Base-by-base conservation (phyloP, 2,329 filamentous ascomycete species). In the Fusarium sororula region DNA sequence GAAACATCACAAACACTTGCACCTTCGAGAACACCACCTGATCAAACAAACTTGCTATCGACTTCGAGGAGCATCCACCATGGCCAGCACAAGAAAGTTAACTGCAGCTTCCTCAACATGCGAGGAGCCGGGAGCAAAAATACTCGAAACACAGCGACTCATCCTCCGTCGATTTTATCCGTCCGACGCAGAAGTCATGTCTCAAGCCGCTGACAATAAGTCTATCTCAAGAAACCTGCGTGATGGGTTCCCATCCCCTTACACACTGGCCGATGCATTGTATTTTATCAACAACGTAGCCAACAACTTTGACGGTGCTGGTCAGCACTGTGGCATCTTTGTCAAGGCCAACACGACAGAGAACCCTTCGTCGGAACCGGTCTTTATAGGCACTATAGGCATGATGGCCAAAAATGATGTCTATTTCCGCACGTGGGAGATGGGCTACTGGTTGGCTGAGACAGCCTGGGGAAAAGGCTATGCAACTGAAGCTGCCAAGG, bases 381-480 rank as follows among this genome's bases (percentile, higher is more conserved):
- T 79, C 14, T 80, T 82, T 57, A 77, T 83, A 14, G 87, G 87
- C 54, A 78, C 77, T 63, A 79, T 88, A 18, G 84, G 86, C 42
- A 74, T 87, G 47, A 79, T 79, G 47, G 70, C 79, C 7, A 64
- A 77, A 17, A 70, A 72, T 20, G 83, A 86, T 60, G 79, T 85
- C 73, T 80, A 86, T 66, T 82, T 81, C 71, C 80, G 82, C 54
- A 85, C 82, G 8, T 82, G 83, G 76, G 85, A 88, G 79, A 12
- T 89, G 2, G 87, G 87, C 9, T 89, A 89, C 79, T 88, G 84
- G 82, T 44, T 87, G 30, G 83, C 80, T 2, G 80, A 79, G 42
- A 72, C 78, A 17, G 78, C 81, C 54, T 87, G 87, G 87, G 85
- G 87, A 1, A 81, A 80, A 37, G 87, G 87, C 2, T 82, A 86